Percentiles rank a stretch among this genome's conserved stretches.
Conservation (phyloP, 2,329 filamentous ascomycete species). For the Plectosphaerella sp. region DNA sequence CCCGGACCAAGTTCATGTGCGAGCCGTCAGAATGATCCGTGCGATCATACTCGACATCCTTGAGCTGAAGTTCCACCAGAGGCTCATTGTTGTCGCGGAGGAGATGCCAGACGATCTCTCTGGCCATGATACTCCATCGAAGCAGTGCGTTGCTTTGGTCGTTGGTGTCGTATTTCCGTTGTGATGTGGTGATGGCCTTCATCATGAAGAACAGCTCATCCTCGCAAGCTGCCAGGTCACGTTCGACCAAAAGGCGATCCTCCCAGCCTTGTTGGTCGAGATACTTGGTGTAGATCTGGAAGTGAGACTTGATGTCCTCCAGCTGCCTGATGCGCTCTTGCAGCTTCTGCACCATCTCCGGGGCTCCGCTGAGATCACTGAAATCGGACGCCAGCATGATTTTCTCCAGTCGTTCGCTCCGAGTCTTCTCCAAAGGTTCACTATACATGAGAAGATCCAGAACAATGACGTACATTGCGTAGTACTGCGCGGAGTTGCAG, state of each 20-base stretch:
- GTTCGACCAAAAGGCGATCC: slow-evolving; percentile 82
- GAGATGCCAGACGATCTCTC: slow-evolving; percentile 96
- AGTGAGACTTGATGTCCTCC: slow-evolving; percentile 93
- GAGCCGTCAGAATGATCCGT: slow-evolving; percentile 97
- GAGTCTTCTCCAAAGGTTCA: slow-evolving; percentile 95
- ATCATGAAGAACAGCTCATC: slow-evolving; percentile 99
- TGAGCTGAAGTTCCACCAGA: slow-evolving; percentile 87
- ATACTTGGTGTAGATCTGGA: slow-evolving; percentile 85
- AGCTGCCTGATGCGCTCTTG: slow-evolving; percentile 91
- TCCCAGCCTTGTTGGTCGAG: slow-evolving; percentile 89
- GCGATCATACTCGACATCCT: slow-evolving; percentile 86
- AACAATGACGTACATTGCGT: slow-evolving; percentile 96
- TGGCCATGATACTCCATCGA: slow-evolving; percentile 89
- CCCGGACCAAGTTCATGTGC: slow-evolving; percentile 86
- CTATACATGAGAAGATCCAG: slow-evolving; percentile 93
- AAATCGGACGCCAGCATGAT: slow-evolving; percentile 99
- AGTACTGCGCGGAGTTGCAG: slow-evolving; percentile 96
- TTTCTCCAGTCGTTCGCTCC: slow-evolving; percentile 91
- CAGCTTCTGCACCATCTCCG: slow-evolving; percentile 84
- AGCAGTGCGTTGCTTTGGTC: slow-evolving; percentile 74
- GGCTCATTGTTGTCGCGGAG: slow-evolving; percentile 83
- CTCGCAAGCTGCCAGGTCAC: slow-evolving; percentile 82
- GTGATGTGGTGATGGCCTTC: slow-evolving; percentile 97
- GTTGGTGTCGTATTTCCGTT: slow-evolving; percentile 74
- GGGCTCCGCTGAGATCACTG: slow-evolving; percentile 89